Base-by-base conservation (phyloP, 306 rosid species). In the Dalbergia cochinchinensis region DNA sequence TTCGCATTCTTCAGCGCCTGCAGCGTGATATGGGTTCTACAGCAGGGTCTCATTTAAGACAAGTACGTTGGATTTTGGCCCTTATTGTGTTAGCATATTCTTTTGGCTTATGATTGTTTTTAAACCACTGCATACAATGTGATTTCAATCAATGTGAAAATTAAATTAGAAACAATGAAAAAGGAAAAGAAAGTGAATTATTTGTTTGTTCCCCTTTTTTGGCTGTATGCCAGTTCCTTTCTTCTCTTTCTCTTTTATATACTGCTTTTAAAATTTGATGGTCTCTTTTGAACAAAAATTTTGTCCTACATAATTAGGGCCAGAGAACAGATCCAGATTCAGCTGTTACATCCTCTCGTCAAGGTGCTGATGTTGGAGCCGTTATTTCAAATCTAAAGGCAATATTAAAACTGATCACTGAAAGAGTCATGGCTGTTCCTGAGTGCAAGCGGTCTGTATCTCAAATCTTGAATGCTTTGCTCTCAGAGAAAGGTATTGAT, bases 1-100 rank as follows among this genome's bases (percentile, higher is more conserved):
- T 91, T 69, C 98, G 94, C 65, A 89, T 96, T 69, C 97, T 96
- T 87, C 99, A 93, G 83, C 93, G 98, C 70, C 86, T 96, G 82
- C 93, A 94, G 77, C 93, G 94, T 71, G 98, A 96, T 75, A 89
- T 96, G 98, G 98, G 99, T 69, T 87, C 94, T 57, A 91, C 97
- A 20, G 88, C 94, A 34, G 89, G 90, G 75, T 89, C 98, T 80
- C 89, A 90, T 82, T 78, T 87, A 80, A 89, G 93, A 96, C 98
- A 93, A 69, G 99, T 93, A 89, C n/a, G 94, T n/a, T 22, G 31
- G 60, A 44, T 70, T 33, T 57, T 78, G 4, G 33, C 13, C 26
- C 70, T 26, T 35, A n/a, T 14, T 35, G 54, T 4, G 31, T 78
- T 70, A 13, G 8, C 57, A 20, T 5, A 4, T 54, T 65, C 33